phyloP scores from a whole-genome alignment of 192 early-diverging fungal species.

The Rhizophagus clarus region DNA sequence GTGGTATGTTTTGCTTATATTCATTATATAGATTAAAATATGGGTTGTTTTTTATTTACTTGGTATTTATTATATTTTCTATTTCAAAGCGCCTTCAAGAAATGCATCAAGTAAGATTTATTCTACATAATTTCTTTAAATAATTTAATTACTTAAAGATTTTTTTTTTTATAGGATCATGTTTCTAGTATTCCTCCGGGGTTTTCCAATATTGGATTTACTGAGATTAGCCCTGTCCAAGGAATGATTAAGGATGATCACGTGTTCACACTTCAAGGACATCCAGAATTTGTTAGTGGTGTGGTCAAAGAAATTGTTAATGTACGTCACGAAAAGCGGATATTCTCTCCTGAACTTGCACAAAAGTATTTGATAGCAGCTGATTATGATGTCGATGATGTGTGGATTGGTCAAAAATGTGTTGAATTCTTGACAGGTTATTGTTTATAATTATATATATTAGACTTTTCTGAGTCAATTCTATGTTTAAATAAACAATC shows the following conservation, averaged over 20 bases:
- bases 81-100: slow-evolving; percentile 54
- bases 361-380: background rate
- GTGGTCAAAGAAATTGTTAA: slow-evolving; percentile 45
- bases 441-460: slow-evolving; percentile 32
- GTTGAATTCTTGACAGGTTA: slow-evolving; percentile 18
- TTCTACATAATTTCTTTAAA: background rate
- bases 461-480: too few relatives aligned
- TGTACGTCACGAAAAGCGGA: slow-evolving; percentile 36
- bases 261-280: slow-evolving; percentile 68
- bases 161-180: slow-evolving; percentile 52
- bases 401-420: slow-evolving; percentile 3
- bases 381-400: slow-evolving; percentile 13
- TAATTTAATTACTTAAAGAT: background rate
- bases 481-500: too few relatives aligned
- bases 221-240: slow-evolving; percentile 60
- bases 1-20: slow-evolving; percentile 38
- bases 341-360: slow-evolving; percentile 31
- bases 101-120: slow-evolving; percentile 48
- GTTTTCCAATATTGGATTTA: slow-evolving; percentile 59
- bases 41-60: background rate
- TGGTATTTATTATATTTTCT: background rate
- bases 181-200: slow-evolving; percentile 62
- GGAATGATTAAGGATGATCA: slow-evolving; percentile 57
- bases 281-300: slow-evolving; percentile 65
- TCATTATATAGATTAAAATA: too few relatives aligned